Evolutionary conservation across 1,284 basidiomycete genomes (phyloP), one percentile per base, ranked within the genome.

Genomic region (Boletus calvinii): DNA sequence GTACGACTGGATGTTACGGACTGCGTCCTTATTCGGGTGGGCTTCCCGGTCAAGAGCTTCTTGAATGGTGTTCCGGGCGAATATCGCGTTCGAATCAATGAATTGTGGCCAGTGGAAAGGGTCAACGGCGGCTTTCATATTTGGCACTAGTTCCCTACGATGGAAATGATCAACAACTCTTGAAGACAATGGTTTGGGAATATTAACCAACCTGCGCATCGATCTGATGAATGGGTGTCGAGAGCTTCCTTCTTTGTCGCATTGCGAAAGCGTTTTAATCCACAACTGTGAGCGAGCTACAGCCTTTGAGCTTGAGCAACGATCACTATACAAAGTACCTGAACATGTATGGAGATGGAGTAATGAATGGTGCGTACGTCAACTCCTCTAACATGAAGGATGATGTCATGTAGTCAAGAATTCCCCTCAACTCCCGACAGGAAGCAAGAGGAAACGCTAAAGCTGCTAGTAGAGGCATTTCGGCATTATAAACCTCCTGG

Each of bases 301-400:
- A 10, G 55, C 46, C 35, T 53, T 46, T 45, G 45, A 39, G 32
- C 66, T 66, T 10, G 65, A 68, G 40, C 50, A 54, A 1, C 54
- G 56, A 45, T 65, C 66, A 17, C 65, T 66, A 18, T 39, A 31
- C 15, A 18, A 20, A 26, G n/a, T 18, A 6, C 8, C 18, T 55
- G 34, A 54, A 29, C 37, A 30, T 40, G 24, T 22, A 45, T n/a
- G n/a, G n/a, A 22, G n/a, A 49, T 3, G 17, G 46, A 31, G 18
- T 15, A 22, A 11, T 20, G 17, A 18, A 52, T 10, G n/a, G 29
- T 47, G 26, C 56, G n/a, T 48, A 63, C 66, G 67, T 69, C 32
- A 69, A 39, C 35, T 65, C 64, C 39, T 66, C 67, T n/a, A 69
- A 53, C 64, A 69, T 68, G 52, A 69, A 66, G 8, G 66, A 69